Percentiles rank a stretch among this genome's conserved stretches.
phyloP scores from a whole-genome alignment of 2,329 filamentous ascomycete species.

The Aspergillus brasiliensis region DNA sequence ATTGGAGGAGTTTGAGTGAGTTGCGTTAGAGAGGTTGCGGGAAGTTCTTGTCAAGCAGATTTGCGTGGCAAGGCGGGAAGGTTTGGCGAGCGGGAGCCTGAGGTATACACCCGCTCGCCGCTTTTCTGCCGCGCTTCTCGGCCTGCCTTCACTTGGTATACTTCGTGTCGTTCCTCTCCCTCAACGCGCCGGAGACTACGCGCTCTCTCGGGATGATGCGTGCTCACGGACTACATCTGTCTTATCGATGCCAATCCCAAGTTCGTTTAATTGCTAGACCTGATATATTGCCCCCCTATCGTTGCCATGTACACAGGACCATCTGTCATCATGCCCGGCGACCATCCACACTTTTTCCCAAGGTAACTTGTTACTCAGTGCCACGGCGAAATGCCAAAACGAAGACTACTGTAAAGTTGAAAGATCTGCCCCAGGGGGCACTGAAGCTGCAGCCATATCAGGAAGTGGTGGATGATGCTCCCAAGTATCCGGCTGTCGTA shows the following conservation, averaged over 20 bases:
- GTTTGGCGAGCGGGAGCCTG: conserved; percentile 28
- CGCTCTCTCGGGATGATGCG: conserved; percentile 25
- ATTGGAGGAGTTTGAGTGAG: conserved; percentile 27
- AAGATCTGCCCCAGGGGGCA: conserved; percentile 59
- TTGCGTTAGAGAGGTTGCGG: conserved; percentile 30
- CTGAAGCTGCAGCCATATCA: conserved; percentile 49
- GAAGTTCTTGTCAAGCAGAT: conserved; percentile 32
- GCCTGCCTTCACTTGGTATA: background rate
- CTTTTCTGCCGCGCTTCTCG: conserved; percentile 12
- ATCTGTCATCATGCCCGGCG: conserved; percentile 36
- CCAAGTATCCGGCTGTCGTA: conserved; percentile 81
- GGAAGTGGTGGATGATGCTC: conserved; percentile 49
- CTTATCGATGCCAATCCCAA: background rate
- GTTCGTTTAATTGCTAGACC: background rate
- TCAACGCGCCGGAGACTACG: background rate
- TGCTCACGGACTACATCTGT: conserved; percentile 20
- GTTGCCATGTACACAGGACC: conserved; percentile 27
- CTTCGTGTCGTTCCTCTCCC: background rate
- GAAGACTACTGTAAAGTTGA: conserved; percentile 41
- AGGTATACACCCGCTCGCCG: conserved; percentile 21
- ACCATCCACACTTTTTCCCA: conserved; percentile 21
- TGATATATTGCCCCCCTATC: conserved; percentile 13
- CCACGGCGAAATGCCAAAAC: conserved; percentile 39
- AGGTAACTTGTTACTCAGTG: conserved; percentile 16
- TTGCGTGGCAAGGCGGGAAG: conserved; percentile 41